A percentile compares a stretch with the other conserved stretches of the same genome.
These are phyloP conservation scores for Euphorbia tirucalli DNA, from an alignment of 345 rosid genomes.

Conservation along the genomic window DNA sequence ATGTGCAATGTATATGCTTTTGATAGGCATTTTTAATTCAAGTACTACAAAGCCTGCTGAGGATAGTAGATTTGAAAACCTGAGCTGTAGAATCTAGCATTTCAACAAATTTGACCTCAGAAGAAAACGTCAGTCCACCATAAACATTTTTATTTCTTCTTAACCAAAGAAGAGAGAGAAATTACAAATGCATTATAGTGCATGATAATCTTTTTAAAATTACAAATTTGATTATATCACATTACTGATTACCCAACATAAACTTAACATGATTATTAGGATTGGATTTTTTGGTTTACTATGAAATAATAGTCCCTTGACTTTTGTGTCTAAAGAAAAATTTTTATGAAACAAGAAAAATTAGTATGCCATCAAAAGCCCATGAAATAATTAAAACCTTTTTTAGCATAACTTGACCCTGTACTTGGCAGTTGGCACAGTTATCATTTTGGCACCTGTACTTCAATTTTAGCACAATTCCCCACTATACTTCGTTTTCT, in stretches of 20 bases:
- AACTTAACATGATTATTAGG: background rate
- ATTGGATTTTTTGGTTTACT: too few species aligned
- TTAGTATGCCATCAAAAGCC: background rate
- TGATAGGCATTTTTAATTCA: background rate
- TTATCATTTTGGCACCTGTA: background rate
- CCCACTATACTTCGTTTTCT: too few species aligned
- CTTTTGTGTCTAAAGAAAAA: background rate
- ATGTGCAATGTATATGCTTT: too few species aligned
- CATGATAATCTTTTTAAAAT: too few species aligned
- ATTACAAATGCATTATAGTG: too few species aligned
- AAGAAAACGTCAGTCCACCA: background rate
- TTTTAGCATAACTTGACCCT: constrained; percentile 9
- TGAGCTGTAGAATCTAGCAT: background rate
- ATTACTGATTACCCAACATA: background rate
- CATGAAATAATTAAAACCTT: background rate
- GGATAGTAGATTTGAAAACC: too few species aligned
- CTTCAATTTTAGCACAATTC: background rate
- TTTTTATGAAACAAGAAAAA: too few species aligned
- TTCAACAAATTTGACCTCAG: background rate
- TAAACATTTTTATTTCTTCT: too few species aligned
- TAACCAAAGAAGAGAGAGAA: too few species aligned
- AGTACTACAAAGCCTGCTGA: background rate
- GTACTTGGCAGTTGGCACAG: background rate
- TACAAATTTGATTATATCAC: too few species aligned
- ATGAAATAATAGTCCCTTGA: background rate